These are phyloP conservation scores for Microbotryomycetes sp. DNA, from an alignment of 1,284 basidiomycete species.

Conservation along the genomic window DNA sequence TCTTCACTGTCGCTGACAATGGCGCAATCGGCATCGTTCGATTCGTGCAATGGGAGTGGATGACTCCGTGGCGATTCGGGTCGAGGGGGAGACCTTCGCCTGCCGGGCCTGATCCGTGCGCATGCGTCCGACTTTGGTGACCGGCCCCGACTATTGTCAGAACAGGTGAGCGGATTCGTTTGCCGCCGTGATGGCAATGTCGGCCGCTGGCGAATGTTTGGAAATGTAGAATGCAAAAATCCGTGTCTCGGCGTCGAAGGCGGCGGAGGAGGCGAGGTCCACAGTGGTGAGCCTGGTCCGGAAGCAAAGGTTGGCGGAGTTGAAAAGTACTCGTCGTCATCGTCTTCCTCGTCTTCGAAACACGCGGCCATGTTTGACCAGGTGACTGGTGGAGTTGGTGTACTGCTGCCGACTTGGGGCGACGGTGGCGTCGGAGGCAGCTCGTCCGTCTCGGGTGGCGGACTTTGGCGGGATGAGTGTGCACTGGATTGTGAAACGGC, in stretches of 20 bases:
- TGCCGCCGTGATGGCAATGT: background rate
- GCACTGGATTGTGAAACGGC: too few relatives aligned
- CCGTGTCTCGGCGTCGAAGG: background rate
- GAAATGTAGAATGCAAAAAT: background rate
- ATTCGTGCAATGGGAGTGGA: background rate
- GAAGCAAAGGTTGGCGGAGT: background rate
- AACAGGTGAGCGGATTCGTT: background rate
- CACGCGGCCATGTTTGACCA: background rate
- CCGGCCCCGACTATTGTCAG: background rate
- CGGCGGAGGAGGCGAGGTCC: background rate
- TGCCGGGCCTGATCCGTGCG: background rate
- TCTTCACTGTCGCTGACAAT: background rate
- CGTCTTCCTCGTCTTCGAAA: background rate
- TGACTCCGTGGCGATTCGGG: background rate
- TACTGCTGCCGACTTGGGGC: background rate
- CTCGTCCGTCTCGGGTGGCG: background rate
- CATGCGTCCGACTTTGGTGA: background rate
- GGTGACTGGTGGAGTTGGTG: too few relatives aligned
- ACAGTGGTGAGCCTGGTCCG: background rate
- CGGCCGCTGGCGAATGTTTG: background rate
- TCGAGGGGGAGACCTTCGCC: background rate
- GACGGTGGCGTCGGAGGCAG: background rate
- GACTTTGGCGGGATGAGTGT: too few relatives aligned
- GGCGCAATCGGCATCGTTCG: background rate
- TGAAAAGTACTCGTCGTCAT: background rate